Evolutionary conservation across 345 rosid species (phyloP), one percentile per base, ranked within the genome.

Genomic region (Microcos paniculata): DNA sequence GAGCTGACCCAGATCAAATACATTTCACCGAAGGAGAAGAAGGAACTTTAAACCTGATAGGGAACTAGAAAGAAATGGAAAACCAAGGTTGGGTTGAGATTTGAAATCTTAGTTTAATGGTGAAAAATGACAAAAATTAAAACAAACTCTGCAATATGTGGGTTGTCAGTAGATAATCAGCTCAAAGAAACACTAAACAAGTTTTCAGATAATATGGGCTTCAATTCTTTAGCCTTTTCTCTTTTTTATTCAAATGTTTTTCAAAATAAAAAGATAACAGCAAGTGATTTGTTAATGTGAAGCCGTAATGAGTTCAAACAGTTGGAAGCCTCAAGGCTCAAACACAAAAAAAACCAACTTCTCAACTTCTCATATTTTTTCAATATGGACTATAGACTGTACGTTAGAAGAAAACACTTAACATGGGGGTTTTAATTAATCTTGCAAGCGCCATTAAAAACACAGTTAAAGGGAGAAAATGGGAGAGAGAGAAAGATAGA

Each of bases 111-210:
- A 69, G 45, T 58, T 59, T 70, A 38, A 28, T 80, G 38, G 48
- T 65, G 61, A 49, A 46, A 72, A 19, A 48, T 42, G 16, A 33
- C 59, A 55, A 4, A 66, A 35, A 18, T 67, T 23, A 12, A 56
- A 46, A 21, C 16, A n/a, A 66, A 70, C 24, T 49, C 76, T 71
- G 84, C 21, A 76, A 67, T 74, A 82, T 61, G 81, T 11, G 76
- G 86, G 80, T 78, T 85, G 87, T 81, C 84, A 74, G 82, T 21
- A n/a, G 78, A 49, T 52, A 65, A 48, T 58, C 73, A 40, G 23
- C 28, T 18, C 6, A 35, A n/a, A 80, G 23, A 62, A 15, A 57
- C 28, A 67, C 3, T 31, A 53, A 30, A 19, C 30, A n/a, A 35
- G 30, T 2, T 21, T 18, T 73, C 75, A 76, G 80, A 77, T 49